Conservation (phyloP, 177 flowering plant genomes). For the Vitis hybrid region DNA sequence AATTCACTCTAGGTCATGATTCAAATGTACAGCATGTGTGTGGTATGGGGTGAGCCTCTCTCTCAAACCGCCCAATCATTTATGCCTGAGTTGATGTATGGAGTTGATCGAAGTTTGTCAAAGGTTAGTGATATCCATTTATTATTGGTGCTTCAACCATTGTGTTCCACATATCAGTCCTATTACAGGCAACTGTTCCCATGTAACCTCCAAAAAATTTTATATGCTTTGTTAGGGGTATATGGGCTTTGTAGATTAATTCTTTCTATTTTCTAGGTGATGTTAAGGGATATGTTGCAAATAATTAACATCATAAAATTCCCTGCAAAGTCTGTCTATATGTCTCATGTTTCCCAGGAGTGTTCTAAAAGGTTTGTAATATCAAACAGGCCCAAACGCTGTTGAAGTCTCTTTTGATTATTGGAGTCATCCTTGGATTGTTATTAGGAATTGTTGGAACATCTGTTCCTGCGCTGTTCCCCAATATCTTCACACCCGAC, state of each 20-base stretch:
- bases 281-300: background rate
- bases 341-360: background rate
- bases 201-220: background rate
- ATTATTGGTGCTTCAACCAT: background rate
- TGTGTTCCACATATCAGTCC: no score
- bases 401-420: constrained; percentile 78
- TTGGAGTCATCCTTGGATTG: constrained; percentile 72
- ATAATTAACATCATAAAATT: background rate
- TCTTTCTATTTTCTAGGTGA: background rate
- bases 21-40: constrained; percentile 66
- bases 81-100: constrained; percentile 92
- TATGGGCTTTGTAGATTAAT: background rate
- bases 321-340: background rate
- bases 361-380: constrained; percentile 14
- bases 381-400: constrained; percentile 65
- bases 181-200: background rate
- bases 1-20: constrained; percentile 68
- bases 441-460: constrained; percentile 66
- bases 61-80: constrained; percentile 98
- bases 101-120: constrained; percentile 54
- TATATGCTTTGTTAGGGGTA: background rate
- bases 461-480: constrained; percentile 70
- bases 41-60: constrained; percentile 94
- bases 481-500: constrained; percentile 73
- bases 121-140: constrained; percentile 52